Evolutionary conservation across 1,139 yeast genomes (phyloP), one percentile per base, ranked within the genome.

Genomic region (Petasospora fabianii): DNA sequence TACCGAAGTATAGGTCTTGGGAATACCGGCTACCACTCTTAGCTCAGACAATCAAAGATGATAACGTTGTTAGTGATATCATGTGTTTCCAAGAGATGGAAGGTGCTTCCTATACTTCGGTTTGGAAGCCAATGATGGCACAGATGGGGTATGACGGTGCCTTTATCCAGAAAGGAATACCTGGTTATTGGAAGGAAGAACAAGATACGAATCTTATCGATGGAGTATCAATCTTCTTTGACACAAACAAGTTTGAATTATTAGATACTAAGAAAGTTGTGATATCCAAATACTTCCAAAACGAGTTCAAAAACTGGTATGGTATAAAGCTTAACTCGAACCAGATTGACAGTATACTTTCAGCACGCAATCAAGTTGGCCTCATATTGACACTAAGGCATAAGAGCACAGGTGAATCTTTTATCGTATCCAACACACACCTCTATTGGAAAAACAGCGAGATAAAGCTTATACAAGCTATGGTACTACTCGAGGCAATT

Each of bases 71-170:
- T 29, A 66, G 77, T 27, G 83, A 77, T 51, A 69, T 77, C 13
- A 72, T 77, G 75, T 77, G 82, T 50, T 68, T 77, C 47, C 83
- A 77, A 51, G 83, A 77, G 57, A 64, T 77, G 71, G 81, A 78
- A 32, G 60, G 62, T 24, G 59, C 60, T 18, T 63, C 73, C n/a
- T 77, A 74, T 48, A 44, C 62, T 12, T 54, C 58, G 7, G 62
- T 59, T 37, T 77, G 83, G 83, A 54, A 61, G 2, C 49, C 58
- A 1, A 38, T 57, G 46, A 39, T 53, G 38, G 31, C 36, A 2
- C 41, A 50, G 21, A 42, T 52, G 42, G 60, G 67, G 9, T 77
- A 68, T 51, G 66, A 65, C 4, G 69, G 79, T 3, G 51, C 64
- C n/a, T 77, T 65, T 48, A 63, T 69, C 15, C 64, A 66, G 38